Base-by-base conservation (phyloP, 1,139 yeast species). In the Geotrichum klebahnii region DNA sequence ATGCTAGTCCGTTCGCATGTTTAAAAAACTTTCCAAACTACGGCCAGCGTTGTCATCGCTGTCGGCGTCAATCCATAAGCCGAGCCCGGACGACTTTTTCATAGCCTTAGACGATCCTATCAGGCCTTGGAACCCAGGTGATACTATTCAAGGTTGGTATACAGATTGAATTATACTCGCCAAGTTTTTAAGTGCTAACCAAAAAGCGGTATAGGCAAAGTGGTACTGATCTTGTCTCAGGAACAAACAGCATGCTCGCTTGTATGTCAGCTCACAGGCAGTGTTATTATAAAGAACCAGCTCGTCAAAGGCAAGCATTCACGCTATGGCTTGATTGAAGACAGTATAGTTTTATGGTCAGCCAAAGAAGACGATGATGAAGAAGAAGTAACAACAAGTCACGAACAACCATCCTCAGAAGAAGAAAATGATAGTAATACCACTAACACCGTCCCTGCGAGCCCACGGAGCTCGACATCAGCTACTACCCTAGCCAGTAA, bases 61-160 rank as follows among this genome's bases (percentile, higher is more conserved):
- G 9, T 12, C 51, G 14, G 20, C 36, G 8, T 41, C 67, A 54
- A 23, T 58, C 71, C 57, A 70, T 69, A 47, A 67, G 76, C 5
- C 74, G 78, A 46, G 42, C 31, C 49, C 53, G 26, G 54, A 77
- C 48, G 88, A 84, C 57, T 84, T 86, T 65, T 84, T 79, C 65
- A 79, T 87, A 41, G 75, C 74, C 46, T 69, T 87, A 51, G 84
- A 81, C 57, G 81, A 82, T 53, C 92, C 95, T 1, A 95, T 85
- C 65, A 77, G 78, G 60, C 70, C 77, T 19, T 82, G 80, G 74
- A 67, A 72, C 14, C 88, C 89, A 0, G 87, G 88, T 12, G 86
- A 82, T 53, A 78, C 78, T 58, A 77, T 83, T n/a, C 68, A 73
- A 17, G 84, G 84, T 22, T 81, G 77, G 60, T 72, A 76, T 8